Evolutionary conservation across 1,284 basidiomycete genomes (phyloP).

Genomic region (Rhodotorula sp.): DNA sequence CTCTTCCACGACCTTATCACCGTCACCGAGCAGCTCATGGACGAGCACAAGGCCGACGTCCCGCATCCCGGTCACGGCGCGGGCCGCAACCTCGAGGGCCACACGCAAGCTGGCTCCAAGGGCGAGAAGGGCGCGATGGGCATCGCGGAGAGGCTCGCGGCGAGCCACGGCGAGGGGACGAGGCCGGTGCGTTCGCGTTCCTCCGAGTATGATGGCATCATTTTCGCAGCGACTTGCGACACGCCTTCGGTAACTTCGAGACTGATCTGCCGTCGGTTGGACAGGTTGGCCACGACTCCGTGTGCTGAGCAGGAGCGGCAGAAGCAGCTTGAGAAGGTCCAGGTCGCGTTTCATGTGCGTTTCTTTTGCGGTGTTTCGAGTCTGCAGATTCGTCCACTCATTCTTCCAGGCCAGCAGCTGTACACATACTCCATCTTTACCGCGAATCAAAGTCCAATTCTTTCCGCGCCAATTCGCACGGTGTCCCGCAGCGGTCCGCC

Average conservation of each 20-base stretch:
- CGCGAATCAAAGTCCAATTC: no score
- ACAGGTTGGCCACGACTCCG: conserved; percentile 12
- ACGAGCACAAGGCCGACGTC: conserved; percentile 28
- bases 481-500: no score
- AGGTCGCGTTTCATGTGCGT: not conserved
- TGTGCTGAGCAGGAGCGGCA: not conserved
- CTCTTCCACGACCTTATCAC: conserved; percentile 37
- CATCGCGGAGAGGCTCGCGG: conserved; percentile 23
- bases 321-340: not conserved
- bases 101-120: not conserved
- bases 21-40: conserved; percentile 36
- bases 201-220: not conserved
- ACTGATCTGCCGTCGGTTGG: not conserved
- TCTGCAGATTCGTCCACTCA: no score
- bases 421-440: no score
- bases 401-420: no score
- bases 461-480: no score
- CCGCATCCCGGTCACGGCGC: conserved; percentile 7
- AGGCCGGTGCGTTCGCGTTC: conserved; percentile 12
- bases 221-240: no score
- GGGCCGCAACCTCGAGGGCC: not conserved
- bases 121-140: not conserved
- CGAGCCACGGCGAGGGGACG: conserved; percentile 32
- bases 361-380: no score
- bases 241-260: no score